These are phyloP conservation scores for Russula emetica DNA, from an alignment of 768 basidiomycete genomes.

Conservation along the genomic window DNA sequence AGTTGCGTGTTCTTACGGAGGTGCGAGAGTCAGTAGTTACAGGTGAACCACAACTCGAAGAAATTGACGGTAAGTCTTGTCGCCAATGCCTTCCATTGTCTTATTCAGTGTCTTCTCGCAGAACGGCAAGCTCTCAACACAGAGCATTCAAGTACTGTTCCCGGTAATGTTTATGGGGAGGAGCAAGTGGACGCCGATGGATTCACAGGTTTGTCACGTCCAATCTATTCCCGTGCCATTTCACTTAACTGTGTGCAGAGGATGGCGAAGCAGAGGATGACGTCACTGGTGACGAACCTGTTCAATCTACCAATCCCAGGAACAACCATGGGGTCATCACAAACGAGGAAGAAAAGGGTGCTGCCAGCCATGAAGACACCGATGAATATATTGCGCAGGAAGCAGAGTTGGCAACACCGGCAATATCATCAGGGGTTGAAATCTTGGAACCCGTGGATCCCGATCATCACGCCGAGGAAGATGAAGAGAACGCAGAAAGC, in stretches of 20 bases:
- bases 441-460: background rate
- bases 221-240: background rate
- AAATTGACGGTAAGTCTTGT: conserved; percentile 7
- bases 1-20: conserved; percentile 3
- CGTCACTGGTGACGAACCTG: conserved; percentile 5
- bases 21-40: background rate
- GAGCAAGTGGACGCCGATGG: conserved; percentile 4
- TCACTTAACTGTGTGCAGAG: conserved; percentile 1
- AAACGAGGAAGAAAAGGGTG: conserved; percentile 3
- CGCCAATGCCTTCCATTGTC: background rate
- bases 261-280: conserved; percentile 15
- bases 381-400: background rate
- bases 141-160: background rate
- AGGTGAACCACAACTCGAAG: conserved; percentile 3
- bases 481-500: conserved; percentile 19
- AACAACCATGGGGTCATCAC: background rate
- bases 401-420: conserved; percentile 4
- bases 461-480: conserved; percentile 3
- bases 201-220: conserved; percentile 13
- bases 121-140: conserved; percentile 6
- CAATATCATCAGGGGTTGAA: background rate
- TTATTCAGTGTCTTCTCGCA: background rate
- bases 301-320: background rate
- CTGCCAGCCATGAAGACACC: background rate
- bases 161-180: background rate